Conservation (phyloP, 2,329 filamentous ascomycete species). For the Stylonectria norvegica region DNA sequence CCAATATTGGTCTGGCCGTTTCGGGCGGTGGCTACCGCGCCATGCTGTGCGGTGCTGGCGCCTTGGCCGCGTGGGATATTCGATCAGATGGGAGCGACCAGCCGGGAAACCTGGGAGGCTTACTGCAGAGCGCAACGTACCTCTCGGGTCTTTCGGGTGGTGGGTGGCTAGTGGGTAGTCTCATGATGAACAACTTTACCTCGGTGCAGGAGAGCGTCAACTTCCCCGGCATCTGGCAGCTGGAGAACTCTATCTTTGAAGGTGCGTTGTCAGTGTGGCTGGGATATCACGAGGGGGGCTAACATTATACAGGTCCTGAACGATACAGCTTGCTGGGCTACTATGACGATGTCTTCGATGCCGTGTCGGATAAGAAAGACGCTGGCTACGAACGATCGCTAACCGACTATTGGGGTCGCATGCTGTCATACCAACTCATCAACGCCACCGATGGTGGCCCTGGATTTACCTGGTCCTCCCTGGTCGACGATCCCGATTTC, state of each 20-base stretch:
- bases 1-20: conserved; percentile 68
- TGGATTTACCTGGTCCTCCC: conserved; percentile 76
- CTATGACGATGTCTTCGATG: conserved; percentile 35
- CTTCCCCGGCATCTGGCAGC: conserved; percentile 39
- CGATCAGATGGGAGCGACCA: conserved; percentile 51
- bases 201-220: conserved; percentile 44
- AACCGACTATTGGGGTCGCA: conserved; percentile 87
- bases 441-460: conserved; percentile 72
- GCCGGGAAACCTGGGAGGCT: conserved; percentile 69
- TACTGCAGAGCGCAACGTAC: conserved; percentile 80
- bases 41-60: conserved; percentile 79
- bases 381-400: conserved; percentile 57
- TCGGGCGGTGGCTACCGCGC: conserved; percentile 86
- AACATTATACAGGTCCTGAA: conserved; percentile 29
- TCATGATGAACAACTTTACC: conserved; percentile 82
- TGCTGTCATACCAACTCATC: conserved; percentile 81
- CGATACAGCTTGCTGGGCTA: conserved; percentile 38
- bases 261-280: conserved; percentile 14
- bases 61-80: conserved; percentile 73
- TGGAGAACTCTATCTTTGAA: conserved; percentile 40
- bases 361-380: conserved; percentile 37
- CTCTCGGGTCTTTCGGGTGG: conserved; percentile 78
- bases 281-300: background rate
- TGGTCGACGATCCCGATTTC: conserved; percentile 44
- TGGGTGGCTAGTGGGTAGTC: conserved; percentile 78